Percentiles rank a stretch among this genome's conserved stretches.
Conservation (phyloP, 805 yeast species). For the Hemisphaericaspora nanyangensis region DNA sequence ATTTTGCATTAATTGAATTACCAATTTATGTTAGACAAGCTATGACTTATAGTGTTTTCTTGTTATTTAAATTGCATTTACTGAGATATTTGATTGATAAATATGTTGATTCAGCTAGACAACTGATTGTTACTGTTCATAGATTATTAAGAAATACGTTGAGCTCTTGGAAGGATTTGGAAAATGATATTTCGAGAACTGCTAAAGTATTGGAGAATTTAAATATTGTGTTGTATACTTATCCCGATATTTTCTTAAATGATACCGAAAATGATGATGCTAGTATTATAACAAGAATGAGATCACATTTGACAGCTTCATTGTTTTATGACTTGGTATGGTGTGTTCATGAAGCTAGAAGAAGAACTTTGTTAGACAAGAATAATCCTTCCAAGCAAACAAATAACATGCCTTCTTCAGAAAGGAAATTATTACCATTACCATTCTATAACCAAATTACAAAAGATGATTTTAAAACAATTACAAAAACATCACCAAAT, state of each 20-base stretch:
- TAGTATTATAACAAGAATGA: constrained; percentile 74
- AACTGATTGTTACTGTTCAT: constrained; percentile 90
- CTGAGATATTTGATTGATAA: constrained; percentile 70
- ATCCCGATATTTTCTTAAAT: constrained; percentile 76
- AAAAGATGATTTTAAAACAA: constrained; percentile 81
- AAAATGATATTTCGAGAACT: constrained; percentile 85
- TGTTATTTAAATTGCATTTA: constrained; percentile 75
- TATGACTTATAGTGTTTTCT: constrained; percentile 74
- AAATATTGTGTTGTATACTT: constrained; percentile 80
- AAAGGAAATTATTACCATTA: constrained; percentile 54
- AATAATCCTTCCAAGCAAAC: constrained; percentile 9
- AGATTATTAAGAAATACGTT: constrained; percentile 81
- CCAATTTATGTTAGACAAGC: constrained; percentile 87
- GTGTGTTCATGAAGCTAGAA: constrained; percentile 91
- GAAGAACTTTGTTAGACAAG: constrained; percentile 48
- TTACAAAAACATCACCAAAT: constrained; percentile 82
- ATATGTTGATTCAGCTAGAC: constrained; percentile 84
- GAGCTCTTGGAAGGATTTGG: constrained; percentile 87
- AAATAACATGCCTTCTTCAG: background rate
- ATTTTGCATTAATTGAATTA: constrained; percentile 68
- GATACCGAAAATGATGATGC: constrained; percentile 51
- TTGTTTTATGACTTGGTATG: constrained; percentile 88
- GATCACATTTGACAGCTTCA: constrained; percentile 89
- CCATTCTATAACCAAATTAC: constrained; percentile 91
- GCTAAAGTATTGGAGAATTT: constrained; percentile 88